Base-by-base conservation (phyloP, 179 eudicot species). In the Camellia oleifera region DNA sequence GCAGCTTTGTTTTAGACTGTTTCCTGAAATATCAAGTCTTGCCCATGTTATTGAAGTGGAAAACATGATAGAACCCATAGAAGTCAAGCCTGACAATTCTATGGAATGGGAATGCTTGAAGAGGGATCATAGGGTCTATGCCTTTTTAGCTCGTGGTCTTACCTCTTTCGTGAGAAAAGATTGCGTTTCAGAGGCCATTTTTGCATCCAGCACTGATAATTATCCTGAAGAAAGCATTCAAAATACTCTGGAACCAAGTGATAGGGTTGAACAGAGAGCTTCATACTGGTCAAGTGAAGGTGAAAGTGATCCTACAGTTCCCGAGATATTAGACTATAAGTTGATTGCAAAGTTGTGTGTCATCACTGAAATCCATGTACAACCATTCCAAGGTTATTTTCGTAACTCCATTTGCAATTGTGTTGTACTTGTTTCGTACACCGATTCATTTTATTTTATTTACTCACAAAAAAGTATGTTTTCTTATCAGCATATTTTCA, bases 221-320 rank as follows among this genome's bases (percentile, higher is more conserved):
- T 82, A 78, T 78, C 89, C 90, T 1, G 81, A 79, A 68, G 93
- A 87, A 82, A 84, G 86, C 67, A 77, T 87, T 69, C 63, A 72
- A 46, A 82, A 87, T 81, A 88, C 92, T 23, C 75, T 90, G 79
- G 82, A 79, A 72, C 73, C 92, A 20, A 75, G 77, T 48, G 88
- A 82, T 71, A 69, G 86, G 13, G 75, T 83, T 67, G 87, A 75
- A 8, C 58, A 26, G 5, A 81, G 82, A 77, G 78, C 85, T 57
- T 86, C 88, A 2, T 91, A 89, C 79, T 91, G 94, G 94, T 88
- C 91, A 44, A 86, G 91, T 78, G 20, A 84, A 82, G 94, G 94
- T 10, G 65, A 75, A 54, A 80, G 56, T 60, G 82, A 88, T 75
- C 83, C 88, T 70, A 68, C 77, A 56, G 86, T 82, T 61, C 88